These are phyloP conservation scores for Spencermartinsiella europaea DNA, from an alignment of 805 yeast genomes.

Conservation along the genomic window DNA sequence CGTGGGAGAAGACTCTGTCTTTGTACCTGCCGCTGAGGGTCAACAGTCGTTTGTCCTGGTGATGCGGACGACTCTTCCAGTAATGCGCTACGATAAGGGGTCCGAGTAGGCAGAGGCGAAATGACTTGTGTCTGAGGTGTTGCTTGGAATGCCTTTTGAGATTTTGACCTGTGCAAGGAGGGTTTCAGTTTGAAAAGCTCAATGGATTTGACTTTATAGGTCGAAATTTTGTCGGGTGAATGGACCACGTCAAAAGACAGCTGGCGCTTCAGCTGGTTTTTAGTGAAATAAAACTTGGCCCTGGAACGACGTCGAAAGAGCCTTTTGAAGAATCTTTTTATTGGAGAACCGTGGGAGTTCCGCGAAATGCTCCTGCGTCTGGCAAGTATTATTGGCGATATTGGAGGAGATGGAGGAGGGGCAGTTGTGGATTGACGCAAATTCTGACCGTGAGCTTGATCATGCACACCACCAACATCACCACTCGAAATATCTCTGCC, in stretches of 20 bases:
- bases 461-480: neutral
- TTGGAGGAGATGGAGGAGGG: slow-evolving; percentile 5
- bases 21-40: neutral
- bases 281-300: slow-evolving; percentile 10
- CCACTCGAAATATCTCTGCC: neutral
- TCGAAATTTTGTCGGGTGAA: slow-evolving; percentile 7
- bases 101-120: neutral
- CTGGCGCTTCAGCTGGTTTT: slow-evolving; percentile 11
- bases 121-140: neutral
- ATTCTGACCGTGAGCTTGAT: no score
- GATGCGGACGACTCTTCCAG: neutral
- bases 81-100: slow-evolving; percentile 5
- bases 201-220: slow-evolving; percentile 11
- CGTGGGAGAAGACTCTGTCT: slow-evolving; percentile 4
- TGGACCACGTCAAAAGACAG: slow-evolving; percentile 18
- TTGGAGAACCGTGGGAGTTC: slow-evolving; percentile 7
- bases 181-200: slow-evolving; percentile 15
- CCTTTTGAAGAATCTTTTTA: slow-evolving; percentile 11
- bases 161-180: neutral
- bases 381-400: slow-evolving; percentile 17
- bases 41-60: neutral
- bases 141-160: neutral
- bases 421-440: no score
- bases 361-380: slow-evolving; percentile 9
- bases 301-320: slow-evolving; percentile 11